A percentile compares a stretch with the other conserved stretches of the same genome.
phyloP scores from a whole-genome alignment of 805 yeast species.

The Candida jianshihensis region DNA sequence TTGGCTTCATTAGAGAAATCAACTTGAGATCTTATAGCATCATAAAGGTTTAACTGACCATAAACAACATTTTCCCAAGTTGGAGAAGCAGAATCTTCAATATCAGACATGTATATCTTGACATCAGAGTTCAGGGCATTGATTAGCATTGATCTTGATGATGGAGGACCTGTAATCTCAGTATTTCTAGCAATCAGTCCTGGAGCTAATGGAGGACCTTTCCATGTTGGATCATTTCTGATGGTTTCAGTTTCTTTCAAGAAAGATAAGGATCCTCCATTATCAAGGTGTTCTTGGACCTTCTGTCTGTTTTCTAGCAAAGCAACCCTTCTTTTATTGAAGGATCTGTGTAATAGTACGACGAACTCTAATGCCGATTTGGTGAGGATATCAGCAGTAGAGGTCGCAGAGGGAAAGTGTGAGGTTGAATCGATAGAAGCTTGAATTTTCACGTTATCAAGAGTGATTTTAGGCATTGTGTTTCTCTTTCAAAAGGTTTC shows the following conservation, averaged over 20 bases:
- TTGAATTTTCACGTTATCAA: slow-evolving; percentile 29
- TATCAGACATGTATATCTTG: slow-evolving; percentile 80
- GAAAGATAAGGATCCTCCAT: slow-evolving; percentile 48
- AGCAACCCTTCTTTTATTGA: slow-evolving; percentile 51
- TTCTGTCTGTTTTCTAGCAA: slow-evolving; percentile 53
- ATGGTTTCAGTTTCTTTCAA: slow-evolving; percentile 58
- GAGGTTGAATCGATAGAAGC: slow-evolving; percentile 27
- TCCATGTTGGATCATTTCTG: slow-evolving; percentile 70
- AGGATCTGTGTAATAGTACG: slow-evolving; percentile 65
- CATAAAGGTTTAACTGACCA: slow-evolving; percentile 74
- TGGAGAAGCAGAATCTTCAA: slow-evolving; percentile 81
- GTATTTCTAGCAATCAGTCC: slow-evolving; percentile 70
- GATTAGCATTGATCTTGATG: slow-evolving; percentile 71
- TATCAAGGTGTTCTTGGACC: slow-evolving; percentile 56
- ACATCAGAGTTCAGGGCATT: slow-evolving; percentile 76
- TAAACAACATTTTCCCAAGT: slow-evolving; percentile 76
- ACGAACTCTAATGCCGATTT: slow-evolving; percentile 53
- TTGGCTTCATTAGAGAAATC: slow-evolving; percentile 33
- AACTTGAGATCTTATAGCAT: slow-evolving; percentile 63
- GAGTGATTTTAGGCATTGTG: slow-evolving; percentile 16
- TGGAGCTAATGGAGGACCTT: slow-evolving; percentile 64
- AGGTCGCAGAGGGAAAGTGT: slow-evolving; percentile 31
- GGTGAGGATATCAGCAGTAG: slow-evolving; percentile 31
- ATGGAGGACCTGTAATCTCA: slow-evolving; percentile 81
- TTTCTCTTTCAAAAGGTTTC: no score